A percentile compares a stretch with the other conserved stretches of the same genome.
These are phyloP conservation scores for Acorus gramineus DNA, from an alignment of 106 monocot species.

Conservation along the genomic window DNA sequence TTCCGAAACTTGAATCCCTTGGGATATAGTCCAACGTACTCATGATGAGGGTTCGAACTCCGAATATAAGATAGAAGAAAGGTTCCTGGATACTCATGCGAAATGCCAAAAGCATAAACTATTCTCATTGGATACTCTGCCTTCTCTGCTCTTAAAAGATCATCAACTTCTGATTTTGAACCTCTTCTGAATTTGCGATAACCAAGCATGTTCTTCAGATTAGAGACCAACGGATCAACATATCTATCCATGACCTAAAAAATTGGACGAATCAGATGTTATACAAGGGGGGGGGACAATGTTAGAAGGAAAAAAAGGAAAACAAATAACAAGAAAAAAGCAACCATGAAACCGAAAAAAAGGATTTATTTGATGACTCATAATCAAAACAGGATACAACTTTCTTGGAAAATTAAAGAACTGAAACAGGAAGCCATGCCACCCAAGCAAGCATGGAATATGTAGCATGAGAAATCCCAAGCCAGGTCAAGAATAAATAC, in stretches of 20 bases:
- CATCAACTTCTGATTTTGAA: conserved; percentile 56
- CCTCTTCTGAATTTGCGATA: conserved; percentile 87
- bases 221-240: conserved; percentile 78
- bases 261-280: background rate
- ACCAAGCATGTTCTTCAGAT: conserved; percentile 75
- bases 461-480: too few relatives aligned
- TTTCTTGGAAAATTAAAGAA: too few relatives aligned
- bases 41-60: conserved; percentile 79
- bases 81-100: conserved; percentile 91
- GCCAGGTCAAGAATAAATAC: too few relatives aligned
- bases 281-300: too few relatives aligned
- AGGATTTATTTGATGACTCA: too few relatives aligned
- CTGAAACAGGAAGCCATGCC: too few relatives aligned
- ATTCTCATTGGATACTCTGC: conserved; percentile 74
- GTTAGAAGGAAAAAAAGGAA: too few relatives aligned
- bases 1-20: conserved; percentile 88
- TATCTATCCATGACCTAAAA: conserved; percentile 92
- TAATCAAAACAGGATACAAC: too few relatives aligned
- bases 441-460: too few relatives aligned
- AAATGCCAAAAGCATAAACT: conserved; percentile 83
- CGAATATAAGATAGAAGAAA: conserved; percentile 83
- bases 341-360: too few relatives aligned
- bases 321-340: too few relatives aligned
- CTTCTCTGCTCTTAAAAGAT: conserved; percentile 61
- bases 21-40: conserved; percentile 89